Evolutionary conservation across 2,329 filamentous ascomycete genomes (phyloP).

Genomic region (Epichloe baconii): DNA sequence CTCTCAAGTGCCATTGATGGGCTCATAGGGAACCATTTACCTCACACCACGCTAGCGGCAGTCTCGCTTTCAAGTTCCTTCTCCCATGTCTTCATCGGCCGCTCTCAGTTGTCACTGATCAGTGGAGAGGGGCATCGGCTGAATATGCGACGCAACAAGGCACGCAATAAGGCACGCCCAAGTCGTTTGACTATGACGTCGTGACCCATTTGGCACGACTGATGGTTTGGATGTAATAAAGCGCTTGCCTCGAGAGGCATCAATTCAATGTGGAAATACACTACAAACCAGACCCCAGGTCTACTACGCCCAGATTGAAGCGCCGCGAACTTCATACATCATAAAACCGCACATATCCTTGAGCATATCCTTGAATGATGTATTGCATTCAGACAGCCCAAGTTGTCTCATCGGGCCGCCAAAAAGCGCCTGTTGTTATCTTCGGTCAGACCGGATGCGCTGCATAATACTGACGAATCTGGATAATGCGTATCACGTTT

Average conservation of each 20-base stretch:
- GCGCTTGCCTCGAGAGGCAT: neutral
- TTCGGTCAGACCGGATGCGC: neutral
- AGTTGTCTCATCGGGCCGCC: neutral
- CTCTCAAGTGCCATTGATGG: neutral
- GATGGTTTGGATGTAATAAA: neutral
- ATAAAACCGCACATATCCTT: neutral
- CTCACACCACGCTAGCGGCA: too few relatives aligned
- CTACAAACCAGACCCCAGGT: neutral
- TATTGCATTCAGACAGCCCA: neutral
- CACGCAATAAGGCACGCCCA: neutral
- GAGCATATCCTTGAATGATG: neutral
- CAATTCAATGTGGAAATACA: neutral
- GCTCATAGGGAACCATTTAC: too few relatives aligned
- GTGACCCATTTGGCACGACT: neutral
- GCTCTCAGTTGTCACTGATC: too few relatives aligned
- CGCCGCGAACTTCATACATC: neutral
- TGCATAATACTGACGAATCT: constrained; percentile 1
- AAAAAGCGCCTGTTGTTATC: neutral
- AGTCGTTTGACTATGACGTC: neutral
- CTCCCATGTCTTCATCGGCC: too few relatives aligned
- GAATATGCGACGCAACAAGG: neutral
- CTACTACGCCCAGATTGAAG: neutral
- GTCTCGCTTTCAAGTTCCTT: too few relatives aligned
- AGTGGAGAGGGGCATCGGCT: too few relatives aligned
- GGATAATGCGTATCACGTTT: neutral